phyloP scores from a whole-genome alignment of 768 basidiomycete species.

The Xerocomellus chrysenteron region DNA sequence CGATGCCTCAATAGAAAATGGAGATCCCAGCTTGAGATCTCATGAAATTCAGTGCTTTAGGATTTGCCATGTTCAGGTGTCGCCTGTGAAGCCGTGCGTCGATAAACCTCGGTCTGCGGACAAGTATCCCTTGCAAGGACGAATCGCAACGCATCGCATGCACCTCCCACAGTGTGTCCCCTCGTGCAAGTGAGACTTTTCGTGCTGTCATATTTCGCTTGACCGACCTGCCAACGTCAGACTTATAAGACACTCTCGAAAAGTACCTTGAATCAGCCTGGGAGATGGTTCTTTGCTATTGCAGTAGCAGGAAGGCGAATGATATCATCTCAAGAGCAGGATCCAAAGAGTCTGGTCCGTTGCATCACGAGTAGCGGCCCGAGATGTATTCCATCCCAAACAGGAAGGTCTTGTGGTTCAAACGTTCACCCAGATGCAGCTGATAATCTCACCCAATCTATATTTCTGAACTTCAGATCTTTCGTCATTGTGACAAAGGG shows the following conservation, averaged over 20 bases:
- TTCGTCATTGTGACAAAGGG: slow-evolving; percentile 19
- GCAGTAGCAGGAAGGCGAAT: neutral
- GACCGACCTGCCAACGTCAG: neutral
- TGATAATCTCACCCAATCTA: neutral
- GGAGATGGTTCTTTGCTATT: neutral
- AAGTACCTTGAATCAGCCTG: neutral
- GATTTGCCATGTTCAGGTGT: neutral
- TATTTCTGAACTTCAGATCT: neutral
- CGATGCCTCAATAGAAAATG: neutral
- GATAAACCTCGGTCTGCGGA: too few species aligned
- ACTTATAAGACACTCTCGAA: neutral
- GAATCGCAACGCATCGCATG: too few species aligned
- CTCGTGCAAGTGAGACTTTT: neutral
- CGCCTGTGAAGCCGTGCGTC: neutral
- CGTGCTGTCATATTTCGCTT: neutral
- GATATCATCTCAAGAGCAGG: neutral
- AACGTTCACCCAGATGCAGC: neutral
- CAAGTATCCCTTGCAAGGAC: too few species aligned
- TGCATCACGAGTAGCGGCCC: neutral
- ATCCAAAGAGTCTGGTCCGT: neutral
- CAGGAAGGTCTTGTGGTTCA: slow-evolving; percentile 2
- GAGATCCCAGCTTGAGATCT: too few species aligned
- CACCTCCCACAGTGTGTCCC: neutral
- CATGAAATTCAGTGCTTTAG: neutral
- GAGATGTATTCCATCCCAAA: neutral